A percentile compares a stretch with the other conserved stretches of the same genome.
Evolutionary conservation across 352 stramenopile genomes (phyloP).

Genomic region (Phytophthora litchii): DNA sequence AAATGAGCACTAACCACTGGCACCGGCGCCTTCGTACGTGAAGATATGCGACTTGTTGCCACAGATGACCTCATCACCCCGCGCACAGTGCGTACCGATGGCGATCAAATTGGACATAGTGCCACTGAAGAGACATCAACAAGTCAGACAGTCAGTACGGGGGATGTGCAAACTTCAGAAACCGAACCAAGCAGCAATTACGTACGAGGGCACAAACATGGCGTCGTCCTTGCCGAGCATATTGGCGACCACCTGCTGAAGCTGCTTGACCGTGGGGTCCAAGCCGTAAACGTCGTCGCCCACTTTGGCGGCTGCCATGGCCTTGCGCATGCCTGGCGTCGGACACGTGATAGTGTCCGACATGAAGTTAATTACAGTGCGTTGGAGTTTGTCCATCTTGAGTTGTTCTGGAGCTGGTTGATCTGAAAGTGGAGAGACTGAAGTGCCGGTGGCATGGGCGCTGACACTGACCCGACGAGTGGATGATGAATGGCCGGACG

Average conservation of each 20-base stretch:
- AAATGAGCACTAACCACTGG: slow-evolving; percentile 54
- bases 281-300: slow-evolving; percentile 80
- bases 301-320: slow-evolving; percentile 79
- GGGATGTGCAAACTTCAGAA: slow-evolving; percentile 25
- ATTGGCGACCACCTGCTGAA: slow-evolving; percentile 91
- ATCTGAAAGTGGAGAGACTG: slow-evolving; percentile 24
- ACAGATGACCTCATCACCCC: slow-evolving; percentile 94
- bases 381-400: slow-evolving; percentile 29
- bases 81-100: slow-evolving; percentile 92
- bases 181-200: slow-evolving; percentile 14
- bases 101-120: slow-evolving; percentile 98
- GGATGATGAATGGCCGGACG: slow-evolving; percentile 2
- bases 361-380: slow-evolving; percentile 90
- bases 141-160: slow-evolving; percentile 3
- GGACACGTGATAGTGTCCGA: slow-evolving; percentile 97
- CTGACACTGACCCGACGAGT: slow-evolving; percentile 10
- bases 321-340: slow-evolving; percentile 90
- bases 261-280: slow-evolving; percentile 94
- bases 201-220: slow-evolving; percentile 95
- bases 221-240: slow-evolving; percentile 95
- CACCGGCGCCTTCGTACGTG: slow-evolving; percentile 94
- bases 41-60: slow-evolving; percentile 96
- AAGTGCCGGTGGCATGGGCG: not conserved
- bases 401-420: slow-evolving; percentile 12
- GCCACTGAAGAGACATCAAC: slow-evolving; percentile 56